Conservation (phyloP, 345 rosid genomes). For the Eutrema heterophyllum region DNA sequence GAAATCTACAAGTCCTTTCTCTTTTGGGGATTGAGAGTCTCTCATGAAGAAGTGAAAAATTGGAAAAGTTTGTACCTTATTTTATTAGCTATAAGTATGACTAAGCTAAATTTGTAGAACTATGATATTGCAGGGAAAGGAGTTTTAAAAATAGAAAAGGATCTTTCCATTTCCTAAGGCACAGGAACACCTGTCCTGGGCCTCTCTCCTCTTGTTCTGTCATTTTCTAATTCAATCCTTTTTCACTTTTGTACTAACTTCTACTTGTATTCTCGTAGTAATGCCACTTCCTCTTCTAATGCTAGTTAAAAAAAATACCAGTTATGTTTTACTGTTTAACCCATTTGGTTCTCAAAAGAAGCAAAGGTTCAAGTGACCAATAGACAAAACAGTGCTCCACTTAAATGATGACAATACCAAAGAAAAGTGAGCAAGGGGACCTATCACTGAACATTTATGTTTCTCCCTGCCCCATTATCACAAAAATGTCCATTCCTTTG, state of each 20-base stretch:
- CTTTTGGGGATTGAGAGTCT: conserved; percentile 18
- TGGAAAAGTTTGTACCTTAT: conserved; percentile 25
- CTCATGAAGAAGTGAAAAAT: conserved; percentile 21
- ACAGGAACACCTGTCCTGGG: conserved; percentile 30
- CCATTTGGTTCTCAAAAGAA: background rate
- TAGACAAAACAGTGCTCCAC: conserved; percentile 29
- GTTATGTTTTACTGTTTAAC: conserved; percentile 11
- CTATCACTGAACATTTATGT: conserved; percentile 23
- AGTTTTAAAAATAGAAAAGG: conserved; percentile 16
- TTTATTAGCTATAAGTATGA: conserved; percentile 13
- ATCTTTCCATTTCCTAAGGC: conserved; percentile 29
- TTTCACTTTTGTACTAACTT: conserved; percentile 21
- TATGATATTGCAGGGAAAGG: conserved; percentile 18
- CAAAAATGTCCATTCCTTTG: conserved; percentile 16
- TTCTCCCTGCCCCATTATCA: background rate
- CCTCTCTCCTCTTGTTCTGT: conserved; percentile 21
- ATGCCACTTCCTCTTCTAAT: conserved; percentile 19
- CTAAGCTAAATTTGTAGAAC: conserved; percentile 29
- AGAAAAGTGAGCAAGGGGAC: conserved; percentile 17
- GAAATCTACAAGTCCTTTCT: conserved; percentile 27
- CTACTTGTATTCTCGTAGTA: conserved; percentile 16
- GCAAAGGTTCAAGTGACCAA: conserved; percentile 18
- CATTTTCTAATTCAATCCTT: background rate
- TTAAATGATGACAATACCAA: conserved; percentile 21
- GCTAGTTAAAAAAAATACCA: background rate